phyloP scores from a whole-genome alignment of 2,329 filamentous ascomycete genomes.

The Knufia fluminis region DNA sequence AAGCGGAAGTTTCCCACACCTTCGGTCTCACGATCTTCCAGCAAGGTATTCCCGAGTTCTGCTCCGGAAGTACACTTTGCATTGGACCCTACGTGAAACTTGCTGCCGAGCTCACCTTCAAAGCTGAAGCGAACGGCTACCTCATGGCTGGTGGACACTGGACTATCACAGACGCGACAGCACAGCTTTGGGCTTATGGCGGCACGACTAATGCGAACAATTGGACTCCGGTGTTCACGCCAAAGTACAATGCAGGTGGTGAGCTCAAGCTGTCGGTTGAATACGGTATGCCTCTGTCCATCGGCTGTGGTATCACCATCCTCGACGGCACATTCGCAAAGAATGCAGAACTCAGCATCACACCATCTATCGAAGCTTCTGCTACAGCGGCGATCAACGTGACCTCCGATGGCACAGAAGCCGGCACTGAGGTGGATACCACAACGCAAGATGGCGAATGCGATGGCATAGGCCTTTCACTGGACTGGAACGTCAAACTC shows the following conservation, averaged over 20 bases:
- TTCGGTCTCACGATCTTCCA: background rate
- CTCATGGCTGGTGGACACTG: background rate
- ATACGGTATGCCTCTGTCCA: background rate
- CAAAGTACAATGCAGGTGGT: background rate
- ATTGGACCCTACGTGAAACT: background rate
- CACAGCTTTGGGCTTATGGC: background rate
- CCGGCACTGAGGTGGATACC: constrained; percentile 85
- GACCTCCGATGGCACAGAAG: constrained; percentile 73
- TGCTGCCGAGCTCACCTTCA: background rate
- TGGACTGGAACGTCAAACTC: too few species aligned
- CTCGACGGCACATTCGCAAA: background rate
- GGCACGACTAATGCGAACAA: background rate
- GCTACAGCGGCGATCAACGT: background rate
- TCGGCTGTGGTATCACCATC: background rate
- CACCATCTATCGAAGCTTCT: background rate
- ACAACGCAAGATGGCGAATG: constrained; percentile 51
- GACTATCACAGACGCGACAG: background rate
- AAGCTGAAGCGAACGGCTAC: background rate
- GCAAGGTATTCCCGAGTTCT: background rate
- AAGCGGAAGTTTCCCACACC: background rate
- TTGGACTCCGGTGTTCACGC: background rate
- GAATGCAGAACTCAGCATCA: background rate
- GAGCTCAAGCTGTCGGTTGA: background rate
- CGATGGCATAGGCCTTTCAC: background rate
- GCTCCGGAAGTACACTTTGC: background rate